Base-by-base conservation (phyloP, 1,284 basidiomycete genomes). In the Sutorius eximius region DNA sequence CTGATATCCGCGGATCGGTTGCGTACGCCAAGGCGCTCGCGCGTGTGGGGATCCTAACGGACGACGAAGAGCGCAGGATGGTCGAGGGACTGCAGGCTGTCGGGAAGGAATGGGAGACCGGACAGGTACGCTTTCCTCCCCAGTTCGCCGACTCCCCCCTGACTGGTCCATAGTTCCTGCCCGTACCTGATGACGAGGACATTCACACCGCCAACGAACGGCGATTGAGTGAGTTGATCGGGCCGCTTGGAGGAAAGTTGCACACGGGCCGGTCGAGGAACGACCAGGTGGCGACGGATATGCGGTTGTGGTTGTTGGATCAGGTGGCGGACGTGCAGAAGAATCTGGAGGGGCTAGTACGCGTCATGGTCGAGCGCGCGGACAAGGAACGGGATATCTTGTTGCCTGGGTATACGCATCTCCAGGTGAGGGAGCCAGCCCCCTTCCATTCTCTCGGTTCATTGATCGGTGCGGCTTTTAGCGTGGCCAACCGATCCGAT, bases 191-290 rank as follows among this genome's bases (percentile, higher is more conserved):
- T 63, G 96, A 99, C 69, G 96, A 99, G 69, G 96, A 99, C 69
- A 98, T 99, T 58, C 96, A 99, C 73, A 99, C 96, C n/a, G 97
- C 97, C 55, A 99, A 99, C 69, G 96, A 99, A 73, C 88, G 97
- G 51, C 83, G 96, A 32, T 75, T 99, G 62, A 93, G 87, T 61
- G 96, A 99, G 76, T 76, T 98, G 56, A 93, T 99, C 56, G 96
- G 96, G 0, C 79, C 89, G 20, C 82, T 95, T 11, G 92, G 91
- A 22, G 94, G 94, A 9, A 97, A 96, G 73, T 78, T 98, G 41
- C 96, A 99, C 72, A 99, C 97, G 0, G 97, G 96, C 37, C 86
- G 96, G 54, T 95, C 92, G 56, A 83, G 96, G 52, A 99, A 99
- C 72, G 96, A 99, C 71, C 96, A 99, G 73, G 95, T 98, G 57